Evolutionary conservation across 495 filamentous ascomycete species (phyloP), one percentile per base, ranked within the genome.

Genomic region (Xylaria cubensis): DNA sequence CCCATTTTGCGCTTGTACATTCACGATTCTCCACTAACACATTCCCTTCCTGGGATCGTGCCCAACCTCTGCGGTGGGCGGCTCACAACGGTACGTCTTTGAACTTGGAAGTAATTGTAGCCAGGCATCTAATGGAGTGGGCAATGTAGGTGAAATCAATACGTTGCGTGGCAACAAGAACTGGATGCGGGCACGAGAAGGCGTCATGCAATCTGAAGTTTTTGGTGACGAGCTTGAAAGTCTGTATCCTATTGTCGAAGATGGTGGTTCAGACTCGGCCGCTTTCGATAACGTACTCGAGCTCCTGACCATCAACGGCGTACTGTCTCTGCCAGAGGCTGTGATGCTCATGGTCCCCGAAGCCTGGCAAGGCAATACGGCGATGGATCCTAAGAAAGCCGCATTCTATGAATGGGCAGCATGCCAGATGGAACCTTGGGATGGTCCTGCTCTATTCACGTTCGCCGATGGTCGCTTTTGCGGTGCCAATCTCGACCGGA

Each of bases 371-470:
- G 97, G 94, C 73, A 98, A 98, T 81, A 81, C 89, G 24, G 85
- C 89, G 63, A 97, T 98, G 92, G 94, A 98, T 76, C 94, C 96
- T 29, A 92, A 92, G 80, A 99, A 98, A 84, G 93, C 95, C 39
- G 95, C 96, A 50, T 99, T 98, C 84, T 99, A 99, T 83, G 96
- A 99, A 81, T 99, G 96, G 96, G 96, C 96, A 72, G 95, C 94
- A 56, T 99, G 96, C 83, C 92, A 97, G 86, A 99, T 99, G 96
- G 96, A 99, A 84, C 95, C 96, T 36, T 99, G 96, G 96, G 96
- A 99, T 82, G 96, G 96, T 10, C 96, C 96, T 19, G 96, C 96
- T 71, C 88, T 99, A 32, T 99, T 99, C 86, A 98, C 95, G 3
- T 99, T 99, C 82, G 93, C 97, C 36, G 96, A 99, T 82, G 96